These are phyloP conservation scores for Panicum hallii DNA, from an alignment of 202 grass and related monocot genomes.

Conservation along the genomic window DNA sequence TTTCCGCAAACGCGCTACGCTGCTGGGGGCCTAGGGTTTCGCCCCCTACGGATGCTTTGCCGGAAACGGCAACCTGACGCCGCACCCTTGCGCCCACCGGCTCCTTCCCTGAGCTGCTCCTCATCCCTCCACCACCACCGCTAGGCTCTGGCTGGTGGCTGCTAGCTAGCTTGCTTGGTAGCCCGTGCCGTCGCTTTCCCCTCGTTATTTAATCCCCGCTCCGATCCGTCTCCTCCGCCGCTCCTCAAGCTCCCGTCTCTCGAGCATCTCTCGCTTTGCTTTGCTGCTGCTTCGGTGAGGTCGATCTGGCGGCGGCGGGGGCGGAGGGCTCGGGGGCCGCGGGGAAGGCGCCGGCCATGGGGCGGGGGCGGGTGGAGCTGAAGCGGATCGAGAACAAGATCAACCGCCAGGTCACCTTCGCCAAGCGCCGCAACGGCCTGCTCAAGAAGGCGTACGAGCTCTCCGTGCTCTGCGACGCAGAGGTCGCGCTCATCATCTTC, in stretches of 20 bases:
- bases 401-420: constrained; percentile 60
- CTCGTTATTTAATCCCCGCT: constrained; percentile 15
- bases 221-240: not conserved
- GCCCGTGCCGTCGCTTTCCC: not conserved
- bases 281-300: not conserved
- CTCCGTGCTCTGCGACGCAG: constrained; percentile 61
- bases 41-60: constrained; percentile 40
- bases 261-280: not conserved
- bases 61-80: constrained; percentile 47
- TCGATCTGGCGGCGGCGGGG: not conserved
- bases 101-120: not conserved
- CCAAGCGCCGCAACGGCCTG: constrained; percentile 60
- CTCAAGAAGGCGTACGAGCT: constrained; percentile 69
- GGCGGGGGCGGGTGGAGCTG: constrained; percentile 55
- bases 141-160: not conserved
- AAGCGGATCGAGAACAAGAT: constrained; percentile 67
- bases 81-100: constrained; percentile 35
- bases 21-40: constrained; percentile 51
- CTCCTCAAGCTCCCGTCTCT: not conserved
- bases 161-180: not conserved
- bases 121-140: not conserved
- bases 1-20: constrained; percentile 53
- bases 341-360: constrained; percentile 32
- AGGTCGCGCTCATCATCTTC: constrained; percentile 71
- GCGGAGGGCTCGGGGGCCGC: not conserved